Base-by-base conservation (phyloP, 495 filamentous ascomycete genomes). In the Trichoderma virens region DNA sequence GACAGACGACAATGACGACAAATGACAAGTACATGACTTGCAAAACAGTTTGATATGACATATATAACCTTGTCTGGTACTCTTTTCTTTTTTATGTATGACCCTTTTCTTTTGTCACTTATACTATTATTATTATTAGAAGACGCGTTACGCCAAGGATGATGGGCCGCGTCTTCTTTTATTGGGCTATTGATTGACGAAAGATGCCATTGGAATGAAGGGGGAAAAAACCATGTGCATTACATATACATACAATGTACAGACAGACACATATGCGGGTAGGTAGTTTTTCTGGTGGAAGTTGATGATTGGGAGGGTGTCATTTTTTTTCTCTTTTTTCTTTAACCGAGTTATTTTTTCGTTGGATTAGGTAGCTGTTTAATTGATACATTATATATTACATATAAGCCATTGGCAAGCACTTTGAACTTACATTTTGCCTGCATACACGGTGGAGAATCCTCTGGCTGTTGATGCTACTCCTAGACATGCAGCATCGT, bases 131-230 rank as follows among this genome's bases (percentile, higher is more conserved):
- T 56, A 25, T 23, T 11, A 23, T 23, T 28, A 27, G 14, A 20
- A 56, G 51, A 56, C 13, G 20, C n/a, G 20, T 56, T 51, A 25
- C 6, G 6, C n/a, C 5, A 25, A 51, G 45, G 45, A 56, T 56
- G 51, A 56, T 56, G 51, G 25, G 51, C 25, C 51, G 1, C 51
- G 27, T 56, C 25, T 56, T 56, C 23, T 30, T 18, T 27, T 27
- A 28, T 56, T 27, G 51, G 51, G 25, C 23, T 56, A 56, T 56
- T 30, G 51, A 56, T 56, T 56, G 51, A 56, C 25, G 51, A 56
- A 56, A 16, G 25, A 56, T 51, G 45, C 25, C n/a, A 27, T 9
- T 9, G 23, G 51, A 56, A 56, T 14, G 51, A 56, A 27, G 28
- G 11, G 23, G 23, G 28, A 56, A 11, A 16, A 56, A 13, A 56